Base-by-base conservation (phyloP, 2,329 filamentous ascomycete genomes). In the Alternaria sp. region DNA sequence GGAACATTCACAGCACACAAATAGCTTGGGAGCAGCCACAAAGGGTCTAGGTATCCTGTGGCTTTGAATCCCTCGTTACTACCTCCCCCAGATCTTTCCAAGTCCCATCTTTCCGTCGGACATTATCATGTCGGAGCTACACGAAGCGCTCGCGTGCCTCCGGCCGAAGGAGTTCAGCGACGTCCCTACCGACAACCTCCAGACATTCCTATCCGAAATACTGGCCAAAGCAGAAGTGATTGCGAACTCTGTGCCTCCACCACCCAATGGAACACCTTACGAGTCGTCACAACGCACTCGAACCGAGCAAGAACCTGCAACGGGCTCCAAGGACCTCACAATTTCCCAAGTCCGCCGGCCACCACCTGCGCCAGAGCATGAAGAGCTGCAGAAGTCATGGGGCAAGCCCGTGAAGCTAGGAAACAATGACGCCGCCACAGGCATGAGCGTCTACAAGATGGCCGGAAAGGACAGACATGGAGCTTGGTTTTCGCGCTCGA, bases 401-500 rank as follows among this genome's bases (percentile, higher is more conserved):
- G 87, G 88, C 46, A 97, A 96, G 79, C 91, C 93, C 45, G 82
- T 94, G 73, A 95, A 93, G 80, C 81, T 93, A 59, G 88, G 86
- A 45, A 80, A 87, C 4, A 89, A 86, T 69, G 90, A 94, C 19
- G 96, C 96, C 73, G 91, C 93, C 0, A 83, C 93, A 9, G 89
- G 86, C 0, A 89, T 97, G 65, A 86, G 85, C 59, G 89, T 97
- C 23, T 97, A 91, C 82, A 97, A 96, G 78, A 85, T 96, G 63
- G 82, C 85, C 0, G 88, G 90, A 3, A 90, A 92, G 71, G 95
- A 98, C 79, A 89, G 93, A 40, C 90, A 90, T 67, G 95, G 94
- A 3, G 86, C 91, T 8, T 98, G 95, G 95, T 98, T 97, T 80
- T 93, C 93, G 23, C 84, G 95, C 59, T 85, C 91, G 52, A 97